Evolutionary conservation across 2,329 filamentous ascomycete genomes (phyloP), one percentile per base, ranked within the genome.

Genomic region (Trichoderma sp.): DNA sequence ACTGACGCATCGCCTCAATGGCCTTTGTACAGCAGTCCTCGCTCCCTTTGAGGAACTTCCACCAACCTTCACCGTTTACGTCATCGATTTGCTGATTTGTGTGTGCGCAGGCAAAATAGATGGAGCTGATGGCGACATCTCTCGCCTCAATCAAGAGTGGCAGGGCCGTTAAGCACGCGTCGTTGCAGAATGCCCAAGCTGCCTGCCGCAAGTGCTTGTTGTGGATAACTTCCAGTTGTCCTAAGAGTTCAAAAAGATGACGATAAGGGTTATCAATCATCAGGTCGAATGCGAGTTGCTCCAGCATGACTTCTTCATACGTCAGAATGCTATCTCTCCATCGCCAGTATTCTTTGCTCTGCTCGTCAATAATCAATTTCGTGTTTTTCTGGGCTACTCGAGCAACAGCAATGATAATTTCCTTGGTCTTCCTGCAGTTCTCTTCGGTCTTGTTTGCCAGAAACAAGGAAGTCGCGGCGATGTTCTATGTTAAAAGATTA

Each of bases 401-500:
- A 73, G 94, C 96, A 77, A 97, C 96, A 1, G 95, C 93, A 36
- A 98, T 92, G 75, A 99, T 95, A 73, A 99, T 87, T 75, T 98
- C 94, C 78, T 94, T 97, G 76, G 97, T 97, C 82, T 97, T 97
- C 63, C 95, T 91, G 79, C 94, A 97, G 79, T 97, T 97, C 80
- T 99, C 96, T 79, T 99, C 95, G 24, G 97, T 95, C 81, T 99
- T 99, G 76, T 97, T 98, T 9, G 96, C 95, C 11, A 99, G 88
- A 77, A 98, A 99, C 2, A 99, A 86, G 2, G 94, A 89, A 0
- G 95, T 97, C 0, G 95, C 96, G 12, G 95, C 96, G 73, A 97
- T 93, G 77, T 91, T 91, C 90, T 92, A 78, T 74, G 75, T 53
- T 26, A 51, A 61, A 32, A 58, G 6, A 28, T 71, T 30, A 71